Percentiles rank a stretch among this genome's conserved stretches.
phyloP scores from a whole-genome alignment of 2,329 filamentous ascomycete genomes.

The Curvularia sp. region DNA sequence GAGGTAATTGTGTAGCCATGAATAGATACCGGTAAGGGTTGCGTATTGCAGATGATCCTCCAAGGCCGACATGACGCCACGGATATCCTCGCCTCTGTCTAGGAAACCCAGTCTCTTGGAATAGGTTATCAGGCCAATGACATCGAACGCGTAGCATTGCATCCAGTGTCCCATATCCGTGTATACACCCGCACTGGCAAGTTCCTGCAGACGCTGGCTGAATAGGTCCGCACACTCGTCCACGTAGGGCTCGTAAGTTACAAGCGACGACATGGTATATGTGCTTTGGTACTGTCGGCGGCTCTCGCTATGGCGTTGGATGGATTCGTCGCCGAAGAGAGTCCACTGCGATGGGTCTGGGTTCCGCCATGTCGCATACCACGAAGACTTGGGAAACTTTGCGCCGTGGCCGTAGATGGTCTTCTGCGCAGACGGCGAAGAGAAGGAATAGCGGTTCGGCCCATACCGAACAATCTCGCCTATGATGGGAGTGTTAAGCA shows the following conservation, averaged over 20 bases:
- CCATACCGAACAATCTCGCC: slow-evolving; percentile 18
- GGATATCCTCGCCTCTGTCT: slow-evolving; percentile 23
- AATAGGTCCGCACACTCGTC: slow-evolving; percentile 50
- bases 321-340: slow-evolving; percentile 51
- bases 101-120: slow-evolving; percentile 30
- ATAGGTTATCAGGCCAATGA: slow-evolving; percentile 43
- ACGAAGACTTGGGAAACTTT: slow-evolving; percentile 31
- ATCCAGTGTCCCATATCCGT: slow-evolving; percentile 39
- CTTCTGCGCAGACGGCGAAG: slow-evolving; percentile 19
- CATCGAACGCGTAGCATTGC: slow-evolving; percentile 53
- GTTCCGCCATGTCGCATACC: slow-evolving; percentile 28
- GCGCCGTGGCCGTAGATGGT: slow-evolving; percentile 30
- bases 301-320: slow-evolving; percentile 48
- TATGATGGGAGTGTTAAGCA: background rate
- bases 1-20: slow-evolving; percentile 42
- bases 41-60: slow-evolving; percentile 18
- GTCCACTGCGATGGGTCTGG: slow-evolving; percentile 37
- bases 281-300: slow-evolving; percentile 37
- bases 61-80: slow-evolving; percentile 12
- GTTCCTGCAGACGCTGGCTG: slow-evolving; percentile 32
- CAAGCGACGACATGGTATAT: slow-evolving; percentile 36
- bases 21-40: slow-evolving; percentile 20
- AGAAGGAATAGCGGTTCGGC: slow-evolving; percentile 20
- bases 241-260: slow-evolving; percentile 50
- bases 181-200: slow-evolving; percentile 29